Percentiles rank a stretch among this genome's conserved stretches.
Conservation (phyloP, 441 rosid species). For the Euphorbia schlechtendalii region DNA sequence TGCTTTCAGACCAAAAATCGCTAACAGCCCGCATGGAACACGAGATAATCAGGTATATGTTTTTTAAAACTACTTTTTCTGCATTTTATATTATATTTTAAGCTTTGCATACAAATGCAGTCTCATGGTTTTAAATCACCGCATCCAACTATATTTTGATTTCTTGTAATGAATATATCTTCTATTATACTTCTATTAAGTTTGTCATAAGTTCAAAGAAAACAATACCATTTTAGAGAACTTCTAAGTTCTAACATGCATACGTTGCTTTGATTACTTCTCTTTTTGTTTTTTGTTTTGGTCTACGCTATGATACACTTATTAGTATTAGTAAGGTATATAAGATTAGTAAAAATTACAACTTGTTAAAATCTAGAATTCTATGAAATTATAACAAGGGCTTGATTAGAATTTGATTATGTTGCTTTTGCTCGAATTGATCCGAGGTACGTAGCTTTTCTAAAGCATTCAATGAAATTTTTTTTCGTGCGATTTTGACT, state of each 20-base stretch:
- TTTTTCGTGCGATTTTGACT: background rate
- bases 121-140: background rate
- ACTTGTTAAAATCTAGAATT: too few relatives aligned
- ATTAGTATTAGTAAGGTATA: background rate
- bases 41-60: slow-evolving; percentile 47
- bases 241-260: background rate
- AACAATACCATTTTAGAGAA: background rate
- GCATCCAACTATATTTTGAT: background rate
- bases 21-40: slow-evolving; percentile 68
- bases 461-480: background rate
- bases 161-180: background rate
- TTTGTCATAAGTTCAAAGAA: background rate
- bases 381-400: too few relatives aligned
- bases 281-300: background rate
- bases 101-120: background rate
- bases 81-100: background rate
- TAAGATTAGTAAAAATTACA: too few relatives aligned
- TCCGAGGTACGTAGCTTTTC: slow-evolving; percentile 4
- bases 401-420: too few relatives aligned
- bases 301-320: background rate
- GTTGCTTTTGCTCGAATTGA: background rate
- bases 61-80: background rate
- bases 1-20: slow-evolving; percentile 96
- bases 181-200: background rate
- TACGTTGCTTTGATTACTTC: background rate